Evolutionary conservation across 2,329 filamentous ascomycete species (phyloP).

Genomic region (Beauveria australis): DNA sequence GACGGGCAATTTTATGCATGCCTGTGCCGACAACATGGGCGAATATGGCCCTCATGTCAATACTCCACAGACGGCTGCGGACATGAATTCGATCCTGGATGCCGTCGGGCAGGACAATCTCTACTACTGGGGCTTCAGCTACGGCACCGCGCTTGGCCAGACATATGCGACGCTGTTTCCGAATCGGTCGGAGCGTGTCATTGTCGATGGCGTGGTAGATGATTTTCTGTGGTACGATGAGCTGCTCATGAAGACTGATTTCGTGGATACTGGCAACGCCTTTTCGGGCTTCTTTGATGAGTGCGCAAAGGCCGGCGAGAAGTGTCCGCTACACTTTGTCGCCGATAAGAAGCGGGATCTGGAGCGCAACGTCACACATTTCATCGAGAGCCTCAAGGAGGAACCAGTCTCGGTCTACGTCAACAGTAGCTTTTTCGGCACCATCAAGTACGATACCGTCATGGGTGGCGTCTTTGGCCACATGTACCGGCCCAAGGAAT

Average conservation of each 20-base stretch:
- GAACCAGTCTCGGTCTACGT: constrained; percentile 28
- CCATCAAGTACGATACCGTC: constrained; percentile 28
- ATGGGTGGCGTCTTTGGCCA: constrained; percentile 29
- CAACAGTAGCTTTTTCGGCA: constrained; percentile 31
- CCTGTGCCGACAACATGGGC: constrained; percentile 5
- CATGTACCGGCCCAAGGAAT: constrained; percentile 30
- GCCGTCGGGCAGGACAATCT: constrained; percentile 26
- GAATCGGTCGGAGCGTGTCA: constrained; percentile 23
- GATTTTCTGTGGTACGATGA: constrained; percentile 25
- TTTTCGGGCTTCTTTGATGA: constrained; percentile 27
- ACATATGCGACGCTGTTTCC: constrained; percentile 32
- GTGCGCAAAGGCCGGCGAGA: constrained; percentile 33
- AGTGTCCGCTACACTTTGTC: constrained; percentile 33
- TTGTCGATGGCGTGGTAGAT: constrained; percentile 29
- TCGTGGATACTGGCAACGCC: constrained; percentile 22
- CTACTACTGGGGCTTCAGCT: constrained; percentile 35
- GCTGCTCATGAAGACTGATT: constrained; percentile 18
- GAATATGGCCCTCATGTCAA: constrained; percentile 12
- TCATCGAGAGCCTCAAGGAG: constrained; percentile 25
- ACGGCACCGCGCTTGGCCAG: constrained; percentile 32
- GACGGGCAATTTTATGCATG: constrained; percentile 25
- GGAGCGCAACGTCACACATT: constrained; percentile 22
- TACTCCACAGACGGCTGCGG: constrained; percentile 16
- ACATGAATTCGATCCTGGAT: constrained; percentile 31
- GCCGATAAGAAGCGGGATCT: constrained; percentile 28